Evolutionary conservation across 164 flowering plant genomes (phyloP).

Genomic region (Liquidambar formosana): DNA sequence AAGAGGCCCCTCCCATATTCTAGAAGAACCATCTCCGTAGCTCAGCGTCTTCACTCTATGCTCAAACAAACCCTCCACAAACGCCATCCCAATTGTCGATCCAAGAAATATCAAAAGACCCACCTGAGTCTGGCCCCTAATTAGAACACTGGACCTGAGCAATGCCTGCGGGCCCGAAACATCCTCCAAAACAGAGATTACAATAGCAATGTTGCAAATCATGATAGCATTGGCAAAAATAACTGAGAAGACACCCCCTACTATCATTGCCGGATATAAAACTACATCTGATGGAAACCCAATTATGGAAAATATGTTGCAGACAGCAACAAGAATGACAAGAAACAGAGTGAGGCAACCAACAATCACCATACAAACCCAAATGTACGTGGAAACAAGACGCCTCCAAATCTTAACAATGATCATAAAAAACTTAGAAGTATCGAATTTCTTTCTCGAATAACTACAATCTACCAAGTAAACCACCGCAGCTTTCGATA

Average conservation of each 20-base stretch:
- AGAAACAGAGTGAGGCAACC: slow-evolving; percentile 65
- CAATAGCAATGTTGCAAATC: slow-evolving; percentile 73
- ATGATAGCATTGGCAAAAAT: slow-evolving; percentile 77
- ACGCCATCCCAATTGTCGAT: slow-evolving; percentile 88
- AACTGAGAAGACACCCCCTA: slow-evolving; percentile 69
- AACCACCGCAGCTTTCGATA: slow-evolving; percentile 81
- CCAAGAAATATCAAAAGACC: slow-evolving; percentile 88
- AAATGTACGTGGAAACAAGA: slow-evolving; percentile 63
- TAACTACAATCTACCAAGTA: slow-evolving; percentile 86
- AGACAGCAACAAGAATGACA: slow-evolving; percentile 56
- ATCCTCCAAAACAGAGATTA: slow-evolving; percentile 85
- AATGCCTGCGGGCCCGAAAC: slow-evolving; percentile 83
- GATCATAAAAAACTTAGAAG: slow-evolving; percentile 46
- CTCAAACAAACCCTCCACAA: slow-evolving; percentile 92
- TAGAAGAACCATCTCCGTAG: slow-evolving; percentile 98
- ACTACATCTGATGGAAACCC: slow-evolving; percentile 49
- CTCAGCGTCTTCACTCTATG: slow-evolving; percentile 94
- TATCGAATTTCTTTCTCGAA: slow-evolving; percentile 50
- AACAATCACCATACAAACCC: slow-evolving; percentile 57
- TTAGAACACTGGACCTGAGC: slow-evolving; percentile 60
- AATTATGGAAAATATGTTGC: slow-evolving; percentile 52
- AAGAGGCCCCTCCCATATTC: slow-evolving; percentile 99
- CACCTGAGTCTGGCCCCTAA: slow-evolving; percentile 91
- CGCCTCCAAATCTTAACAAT: slow-evolving; percentile 70
- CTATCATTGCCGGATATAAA: slow-evolving; percentile 58